phyloP scores from a whole-genome alignment of 768 basidiomycete genomes.

The Bullera alba region DNA sequence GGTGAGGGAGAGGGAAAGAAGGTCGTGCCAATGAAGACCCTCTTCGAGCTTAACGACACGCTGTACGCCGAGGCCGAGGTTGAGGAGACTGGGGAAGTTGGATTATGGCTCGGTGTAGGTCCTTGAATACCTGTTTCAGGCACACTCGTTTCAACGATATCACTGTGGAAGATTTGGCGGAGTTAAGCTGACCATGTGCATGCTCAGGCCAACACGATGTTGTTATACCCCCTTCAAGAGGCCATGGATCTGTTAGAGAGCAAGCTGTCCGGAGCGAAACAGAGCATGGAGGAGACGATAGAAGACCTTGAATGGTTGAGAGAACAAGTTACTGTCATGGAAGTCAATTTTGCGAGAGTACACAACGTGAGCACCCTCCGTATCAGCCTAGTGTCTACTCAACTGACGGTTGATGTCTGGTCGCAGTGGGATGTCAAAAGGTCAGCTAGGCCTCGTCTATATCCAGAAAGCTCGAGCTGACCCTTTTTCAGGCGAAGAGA shows the following conservation, averaged over 20 bases:
- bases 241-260: slow-evolving; percentile 67
- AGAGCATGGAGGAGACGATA: slow-evolving; percentile 58
- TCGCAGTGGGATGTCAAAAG: slow-evolving; percentile 34
- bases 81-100: slow-evolving; percentile 79
- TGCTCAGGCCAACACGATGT: slow-evolving; percentile 88
- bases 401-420: neutral
- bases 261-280: slow-evolving; percentile 68
- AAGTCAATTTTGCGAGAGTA: slow-evolving; percentile 85
- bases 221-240: slow-evolving; percentile 77
- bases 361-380: slow-evolving; percentile 58
- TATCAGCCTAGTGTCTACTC: neutral
- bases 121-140: no score
- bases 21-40: slow-evolving; percentile 55
- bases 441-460: neutral
- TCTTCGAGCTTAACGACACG: slow-evolving; percentile 94
- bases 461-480: neutral
- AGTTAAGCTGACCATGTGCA: neutral
- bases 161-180: neutral
- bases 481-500: slow-evolving; percentile 3
- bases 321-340: slow-evolving; percentile 95
- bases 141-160: no score
- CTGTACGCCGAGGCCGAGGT: slow-evolving; percentile 86
- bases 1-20: slow-evolving; percentile 47
- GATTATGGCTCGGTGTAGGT: slow-evolving; percentile 89
- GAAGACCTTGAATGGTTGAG: slow-evolving; percentile 88